A percentile compares a stretch with the other conserved stretches of the same genome.
phyloP scores from a whole-genome alignment of 768 basidiomycete species.

The Suillus decipiens region DNA sequence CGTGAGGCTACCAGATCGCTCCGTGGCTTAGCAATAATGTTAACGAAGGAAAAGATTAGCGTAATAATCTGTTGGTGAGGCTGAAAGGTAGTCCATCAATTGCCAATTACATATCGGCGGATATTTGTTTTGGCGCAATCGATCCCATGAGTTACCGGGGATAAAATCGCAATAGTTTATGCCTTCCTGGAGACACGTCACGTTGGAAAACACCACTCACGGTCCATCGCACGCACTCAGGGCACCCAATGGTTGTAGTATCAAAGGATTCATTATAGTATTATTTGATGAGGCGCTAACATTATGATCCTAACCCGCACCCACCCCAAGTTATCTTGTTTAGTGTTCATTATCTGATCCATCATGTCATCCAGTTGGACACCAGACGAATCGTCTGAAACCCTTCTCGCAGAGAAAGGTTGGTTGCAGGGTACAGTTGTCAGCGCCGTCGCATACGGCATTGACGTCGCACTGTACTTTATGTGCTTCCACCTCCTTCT shows the following conservation, averaged over 20 bases:
- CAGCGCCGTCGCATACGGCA: slow-evolving; percentile 17
- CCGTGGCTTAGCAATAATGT: neutral
- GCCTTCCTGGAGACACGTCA: too few species aligned
- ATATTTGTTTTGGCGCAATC: neutral
- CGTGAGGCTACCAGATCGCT: neutral
- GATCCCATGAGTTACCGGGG: neutral
- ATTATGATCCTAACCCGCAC: neutral
- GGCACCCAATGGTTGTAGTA: neutral
- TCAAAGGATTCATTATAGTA: neutral
- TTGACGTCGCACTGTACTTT: slow-evolving; percentile 11
- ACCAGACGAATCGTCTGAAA: neutral
- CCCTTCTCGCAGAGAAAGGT: neutral
- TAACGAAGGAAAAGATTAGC: neutral
- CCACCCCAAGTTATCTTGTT: neutral
- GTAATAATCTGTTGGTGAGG: neutral
- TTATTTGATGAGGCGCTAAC: neutral
- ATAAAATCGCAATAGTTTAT: too few species aligned
- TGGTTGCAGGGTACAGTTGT: slow-evolving; percentile 1
- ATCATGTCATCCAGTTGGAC: slow-evolving; percentile 7
- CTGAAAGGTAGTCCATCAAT: neutral
- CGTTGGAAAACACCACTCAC: neutral
- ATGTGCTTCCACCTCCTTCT: slow-evolving; percentile 10
- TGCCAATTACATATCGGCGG: neutral
- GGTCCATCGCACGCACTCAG: neutral
- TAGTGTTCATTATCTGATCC: neutral